Base-by-base conservation (phyloP, 768 basidiomycete genomes). In the Leccinum subgranulosum region DNA sequence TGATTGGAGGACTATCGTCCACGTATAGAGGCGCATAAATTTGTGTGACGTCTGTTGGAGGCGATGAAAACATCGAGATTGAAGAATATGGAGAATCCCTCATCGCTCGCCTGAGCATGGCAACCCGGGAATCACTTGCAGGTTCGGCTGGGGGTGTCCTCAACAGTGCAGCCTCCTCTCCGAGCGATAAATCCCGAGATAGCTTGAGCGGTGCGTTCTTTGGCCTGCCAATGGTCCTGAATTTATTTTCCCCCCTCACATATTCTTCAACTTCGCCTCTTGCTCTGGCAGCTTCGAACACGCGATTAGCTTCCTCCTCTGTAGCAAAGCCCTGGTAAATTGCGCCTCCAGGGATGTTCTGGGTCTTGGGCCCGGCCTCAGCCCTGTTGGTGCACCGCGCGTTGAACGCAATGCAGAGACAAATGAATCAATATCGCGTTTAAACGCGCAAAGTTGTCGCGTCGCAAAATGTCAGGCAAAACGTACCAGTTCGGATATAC, bases 331-430 rank as follows among this genome's bases (percentile, higher is more conserved):
- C 71, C 57, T 84, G 75, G 60, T 75, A 66, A 6, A 78, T 59
- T 3, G 79, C 67, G 33, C 75, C 76, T 31, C 74, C 75, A 9
- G 77, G 69, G 10, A 83, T 73, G 4, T 76, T 72, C 53, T 63
- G 75, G 11, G 81, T 77, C 53, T 79, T 71, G 8, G 77, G 75
- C 1, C 68, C 73, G 17, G 74, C 76, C 63, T 81, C 77, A 10
- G 77, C 64, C 84, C 83, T 84, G 63, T 66, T 54, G 41, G 36
- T 52, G 45, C 61, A 15, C 25, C 48, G 31, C 36, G 34, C 53
- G 49, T 50, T 52, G 25, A 23, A 50, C 25, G 48, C 43, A 49
- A 55, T 36, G 39, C 62, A 58, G 46, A 55, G 53, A 53, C 49
- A 57, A 49, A 46, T 31, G 10, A 67, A 65, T 73, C 49, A 55